These are phyloP conservation scores for Teunomyces lycoperdinae DNA, from an alignment of 805 yeast genomes.

Conservation along the genomic window DNA sequence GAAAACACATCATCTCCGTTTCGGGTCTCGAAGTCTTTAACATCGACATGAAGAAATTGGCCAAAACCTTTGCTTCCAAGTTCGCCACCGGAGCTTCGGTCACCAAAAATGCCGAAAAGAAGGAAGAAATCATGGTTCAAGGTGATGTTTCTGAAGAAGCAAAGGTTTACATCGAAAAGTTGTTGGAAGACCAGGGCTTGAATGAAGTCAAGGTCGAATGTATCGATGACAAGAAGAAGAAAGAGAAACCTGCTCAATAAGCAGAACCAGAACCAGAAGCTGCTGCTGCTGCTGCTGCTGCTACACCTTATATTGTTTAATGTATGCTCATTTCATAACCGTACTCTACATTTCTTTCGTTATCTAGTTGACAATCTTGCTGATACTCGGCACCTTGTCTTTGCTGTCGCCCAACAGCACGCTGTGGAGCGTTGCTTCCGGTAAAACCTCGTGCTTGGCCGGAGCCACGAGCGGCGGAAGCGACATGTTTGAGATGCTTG, in stretches of 20 bases:
- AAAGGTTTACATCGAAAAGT: slow-evolving; percentile 65
- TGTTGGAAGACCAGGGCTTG: slow-evolving; percentile 79
- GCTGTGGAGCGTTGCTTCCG: slow-evolving; percentile 4
- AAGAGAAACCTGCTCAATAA: slow-evolving; percentile 26
- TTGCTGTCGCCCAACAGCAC: slow-evolving; percentile 3
- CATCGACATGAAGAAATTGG: slow-evolving; percentile 83
- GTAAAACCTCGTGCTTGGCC: no score
- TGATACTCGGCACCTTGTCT: slow-evolving; percentile 13
- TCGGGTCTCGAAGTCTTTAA: slow-evolving; percentile 86
- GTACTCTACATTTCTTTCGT: background rate
- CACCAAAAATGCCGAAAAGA: slow-evolving; percentile 84
- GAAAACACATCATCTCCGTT: slow-evolving; percentile 83
- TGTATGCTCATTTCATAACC: background rate
- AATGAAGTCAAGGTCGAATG: slow-evolving; percentile 86
- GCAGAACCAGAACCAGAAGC: no score
- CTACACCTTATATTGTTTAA: background rate
- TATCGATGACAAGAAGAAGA: slow-evolving; percentile 76
- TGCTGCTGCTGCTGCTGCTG: no score
- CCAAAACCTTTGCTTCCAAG: slow-evolving; percentile 88
- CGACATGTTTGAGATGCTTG: background rate
- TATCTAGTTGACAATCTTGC: slow-evolving; percentile 3
- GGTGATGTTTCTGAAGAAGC: slow-evolving; percentile 95
- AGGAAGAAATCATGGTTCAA: slow-evolving; percentile 87
- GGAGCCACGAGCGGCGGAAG: background rate
- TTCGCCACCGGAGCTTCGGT: slow-evolving; percentile 97